These are phyloP conservation scores for Penicillium hordei DNA, from an alignment of 2,329 filamentous ascomycete genomes.

Conservation along the genomic window DNA sequence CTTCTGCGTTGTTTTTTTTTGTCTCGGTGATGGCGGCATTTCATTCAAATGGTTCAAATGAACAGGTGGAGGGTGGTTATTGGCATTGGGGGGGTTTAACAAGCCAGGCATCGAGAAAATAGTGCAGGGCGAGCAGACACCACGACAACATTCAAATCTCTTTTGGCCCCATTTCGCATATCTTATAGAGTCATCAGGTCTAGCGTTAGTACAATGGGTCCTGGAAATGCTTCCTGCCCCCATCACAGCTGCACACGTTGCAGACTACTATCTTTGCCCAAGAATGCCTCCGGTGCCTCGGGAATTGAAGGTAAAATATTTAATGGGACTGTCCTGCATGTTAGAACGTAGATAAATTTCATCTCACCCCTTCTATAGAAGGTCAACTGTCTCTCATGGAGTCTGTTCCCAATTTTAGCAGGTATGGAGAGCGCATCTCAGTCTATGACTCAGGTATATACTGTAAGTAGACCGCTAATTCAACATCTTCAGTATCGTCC, in stretches of 20 bases:
- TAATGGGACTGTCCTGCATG: conserved; percentile 2
- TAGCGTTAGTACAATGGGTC: conserved; percentile 16
- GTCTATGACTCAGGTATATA: neutral
- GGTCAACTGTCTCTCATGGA: conserved; percentile 27
- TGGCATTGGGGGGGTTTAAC: neutral
- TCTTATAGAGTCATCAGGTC: conserved; percentile 12
- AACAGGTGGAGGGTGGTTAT: neutral
- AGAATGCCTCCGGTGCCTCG: neutral
- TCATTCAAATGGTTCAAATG: neutral
- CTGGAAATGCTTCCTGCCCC: conserved; percentile 15
- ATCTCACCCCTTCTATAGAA: conserved; percentile 2
- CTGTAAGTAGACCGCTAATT: neutral
- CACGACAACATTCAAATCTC: neutral
- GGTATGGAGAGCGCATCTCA: conserved; percentile 27
- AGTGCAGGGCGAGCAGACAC: neutral
- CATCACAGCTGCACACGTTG: conserved; percentile 40
- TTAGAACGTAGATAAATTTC: neutral
- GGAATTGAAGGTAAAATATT: neutral
- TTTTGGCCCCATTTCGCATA: neutral
- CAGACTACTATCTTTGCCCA: conserved; percentile 19
- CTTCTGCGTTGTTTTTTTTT: neutral
- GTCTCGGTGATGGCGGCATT: conserved; percentile 4
- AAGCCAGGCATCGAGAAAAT: neutral
- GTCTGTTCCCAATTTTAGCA: conserved; percentile 33
- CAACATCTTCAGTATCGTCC: conserved; percentile 38